phyloP scores from a whole-genome alignment of 257 asterid genomes.

The Phtheirospermum japonicum region DNA sequence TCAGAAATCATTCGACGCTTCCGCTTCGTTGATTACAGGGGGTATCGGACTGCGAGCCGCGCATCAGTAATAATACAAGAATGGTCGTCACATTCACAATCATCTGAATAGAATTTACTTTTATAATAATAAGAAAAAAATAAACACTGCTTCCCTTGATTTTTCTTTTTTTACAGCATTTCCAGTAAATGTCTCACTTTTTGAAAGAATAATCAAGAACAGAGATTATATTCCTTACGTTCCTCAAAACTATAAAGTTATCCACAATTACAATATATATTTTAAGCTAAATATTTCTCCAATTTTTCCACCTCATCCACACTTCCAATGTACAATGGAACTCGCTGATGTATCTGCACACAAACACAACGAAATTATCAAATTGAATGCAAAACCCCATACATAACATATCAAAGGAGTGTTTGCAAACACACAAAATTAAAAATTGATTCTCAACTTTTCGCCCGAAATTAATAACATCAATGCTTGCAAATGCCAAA shows the following conservation, averaged over 20 bases:
- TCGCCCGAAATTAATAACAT: too few species aligned
- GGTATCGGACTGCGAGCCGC: too few species aligned
- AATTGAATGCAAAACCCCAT: not conserved
- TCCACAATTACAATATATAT: slow-evolving; percentile 21
- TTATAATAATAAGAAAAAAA: too few species aligned
- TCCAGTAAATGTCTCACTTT: not conserved
- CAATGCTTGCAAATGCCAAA: too few species aligned
- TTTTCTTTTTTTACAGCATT: slow-evolving; percentile 13
- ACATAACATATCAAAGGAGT: too few species aligned
- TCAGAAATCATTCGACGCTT: too few species aligned
- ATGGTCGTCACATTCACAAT: too few species aligned
- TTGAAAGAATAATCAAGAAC: slow-evolving; percentile 1
- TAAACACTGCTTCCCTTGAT: too few species aligned
- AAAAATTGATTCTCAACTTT: not conserved
- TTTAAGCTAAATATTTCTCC: slow-evolving; percentile 75
- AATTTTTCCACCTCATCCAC: slow-evolving; percentile 82
- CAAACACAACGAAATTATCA: slow-evolving; percentile 18
- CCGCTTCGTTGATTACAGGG: too few species aligned
- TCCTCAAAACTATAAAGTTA: not conserved
- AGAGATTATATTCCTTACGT: not conserved
- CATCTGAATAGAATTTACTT: too few species aligned
- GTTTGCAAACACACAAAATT: too few species aligned
- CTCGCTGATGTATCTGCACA: slow-evolving; percentile 76
- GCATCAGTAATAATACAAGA: too few species aligned
- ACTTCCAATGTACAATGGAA: slow-evolving; percentile 89